Conservation (phyloP, 2,329 filamentous ascomycete species). For the Fusarium setosum region DNA sequence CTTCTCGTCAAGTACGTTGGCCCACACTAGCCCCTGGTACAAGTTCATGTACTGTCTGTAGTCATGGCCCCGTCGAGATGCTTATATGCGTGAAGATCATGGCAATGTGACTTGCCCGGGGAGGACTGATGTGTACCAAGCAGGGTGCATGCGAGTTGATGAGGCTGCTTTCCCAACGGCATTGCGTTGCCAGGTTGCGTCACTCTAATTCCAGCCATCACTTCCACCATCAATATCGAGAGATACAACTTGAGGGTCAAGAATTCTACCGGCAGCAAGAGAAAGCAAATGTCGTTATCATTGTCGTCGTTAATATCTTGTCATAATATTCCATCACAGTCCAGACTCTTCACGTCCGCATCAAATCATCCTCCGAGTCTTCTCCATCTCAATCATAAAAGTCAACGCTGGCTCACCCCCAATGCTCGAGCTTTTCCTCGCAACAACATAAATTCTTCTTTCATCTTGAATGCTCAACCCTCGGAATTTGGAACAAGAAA, state of each 20-base stretch:
- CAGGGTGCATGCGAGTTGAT: not conserved
- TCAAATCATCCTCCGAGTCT: slow-evolving; percentile 11
- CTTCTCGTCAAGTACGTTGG: slow-evolving; percentile 2
- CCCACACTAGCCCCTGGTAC: slow-evolving; percentile 9
- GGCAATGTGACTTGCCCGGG: not conserved
- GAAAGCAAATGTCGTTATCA: slow-evolving; percentile 38
- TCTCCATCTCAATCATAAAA: slow-evolving; percentile 10
- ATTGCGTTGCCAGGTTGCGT: too few species aligned
- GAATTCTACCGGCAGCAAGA: slow-evolving; percentile 7
- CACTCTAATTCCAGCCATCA: too few species aligned
- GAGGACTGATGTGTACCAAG: too few species aligned
- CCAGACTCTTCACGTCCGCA: slow-evolving; percentile 23
- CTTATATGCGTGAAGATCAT: not conserved
- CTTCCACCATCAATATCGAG: not conserved
- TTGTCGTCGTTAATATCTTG: slow-evolving; percentile 42
- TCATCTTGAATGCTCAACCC: not conserved
- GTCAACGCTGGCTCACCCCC: slow-evolving; percentile 34
- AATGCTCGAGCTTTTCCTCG: slow-evolving; percentile 32
- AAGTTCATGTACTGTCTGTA: not conserved
- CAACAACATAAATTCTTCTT: slow-evolving; percentile 6
- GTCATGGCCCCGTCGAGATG: not conserved
- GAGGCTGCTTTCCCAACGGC: too few species aligned
- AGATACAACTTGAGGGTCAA: not conserved
- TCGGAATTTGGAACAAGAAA: not conserved
- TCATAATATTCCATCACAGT: slow-evolving; percentile 36